Evolutionary conservation across 495 filamentous ascomycete genomes (phyloP), one percentile per base, ranked within the genome.

Genomic region (Jackrogersella minutella): DNA sequence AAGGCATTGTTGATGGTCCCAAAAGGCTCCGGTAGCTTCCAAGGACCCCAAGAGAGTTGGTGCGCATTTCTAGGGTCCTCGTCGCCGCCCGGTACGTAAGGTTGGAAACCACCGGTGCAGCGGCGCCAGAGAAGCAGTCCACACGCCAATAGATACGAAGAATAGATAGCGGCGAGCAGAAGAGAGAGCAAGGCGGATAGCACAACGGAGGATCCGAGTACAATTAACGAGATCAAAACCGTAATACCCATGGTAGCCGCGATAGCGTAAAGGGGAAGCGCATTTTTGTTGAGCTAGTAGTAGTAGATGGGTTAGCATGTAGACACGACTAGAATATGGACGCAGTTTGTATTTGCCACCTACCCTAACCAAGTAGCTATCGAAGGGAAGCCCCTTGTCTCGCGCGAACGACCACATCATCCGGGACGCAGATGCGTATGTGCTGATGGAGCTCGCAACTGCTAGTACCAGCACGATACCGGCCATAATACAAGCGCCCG

Each of bases 181-280:
- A 84, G 68, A 67, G 85, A 84, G 39, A 82, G 73, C 30, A 88
- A 79, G 28, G 81, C 81, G 68, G 85, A 83, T 67, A 89, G 81
- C 5, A 85, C 86, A 3, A 80, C 77, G 2, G 77, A 58, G 0
- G 83, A 86, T 19, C 84, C 86, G 56, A 90, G 81, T 64, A 86
- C 87, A 73, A 90, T 87, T 26, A 87, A 73, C 0, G 85, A 85
- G 0, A 90, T 74, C 31, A 87, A 72, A 55, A 82, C 78, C 13
- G 86, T 81, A 46, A 84, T 76, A 34, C 71, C 58, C 64, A 82
- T 78, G 3, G 80, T 81, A 33, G 85, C 58, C 19, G 81, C 62
- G 44, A 84, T 78, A 1, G 86, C 77, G 66, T 82, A 83, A 52
- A 83, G 70, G 8, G 84, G 87, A 33, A 90, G 55, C 6, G 66